Evolutionary conservation across 2,329 filamentous ascomycete genomes (phyloP).

Genomic region (Colletotrichum sp.): DNA sequence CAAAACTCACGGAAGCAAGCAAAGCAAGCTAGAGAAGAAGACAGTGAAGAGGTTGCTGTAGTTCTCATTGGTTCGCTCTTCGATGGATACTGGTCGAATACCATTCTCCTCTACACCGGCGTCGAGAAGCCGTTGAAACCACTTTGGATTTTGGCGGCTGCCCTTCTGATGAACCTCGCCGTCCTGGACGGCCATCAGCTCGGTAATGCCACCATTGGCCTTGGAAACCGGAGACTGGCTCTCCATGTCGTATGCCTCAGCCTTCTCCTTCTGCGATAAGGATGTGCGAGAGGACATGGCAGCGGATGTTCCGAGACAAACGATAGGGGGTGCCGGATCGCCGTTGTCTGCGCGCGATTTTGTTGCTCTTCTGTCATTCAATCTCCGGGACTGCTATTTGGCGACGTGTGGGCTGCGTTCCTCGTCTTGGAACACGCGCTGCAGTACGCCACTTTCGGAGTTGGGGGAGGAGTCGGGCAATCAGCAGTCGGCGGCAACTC

Average conservation of each 20-base stretch:
- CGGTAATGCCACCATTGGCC: constrained; percentile 22
- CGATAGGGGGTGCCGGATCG: not conserved
- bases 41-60: constrained; percentile 65
- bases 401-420: not conserved
- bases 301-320: not conserved
- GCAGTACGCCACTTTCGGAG: not conserved
- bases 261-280: not conserved
- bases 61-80: constrained; percentile 56
- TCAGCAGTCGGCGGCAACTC: not conserved
- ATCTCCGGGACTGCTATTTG: not conserved
- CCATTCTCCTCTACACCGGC: constrained; percentile 59
- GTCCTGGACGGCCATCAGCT: constrained; percentile 28
- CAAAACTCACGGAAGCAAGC: constrained; percentile 58
- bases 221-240: constrained; percentile 10
- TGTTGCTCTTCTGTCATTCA: not conserved
- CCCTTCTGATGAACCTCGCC: constrained; percentile 36
- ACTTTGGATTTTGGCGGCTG: constrained; percentile 35
- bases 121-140: constrained; percentile 48
- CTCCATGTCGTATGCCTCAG: constrained; percentile 7
- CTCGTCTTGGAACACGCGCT: not conserved
- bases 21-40: constrained; percentile 64
- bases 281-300: constrained; percentile 9
- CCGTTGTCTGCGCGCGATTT: not conserved
- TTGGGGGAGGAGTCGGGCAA: not conserved
- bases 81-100: constrained; percentile 59